phyloP scores from a whole-genome alignment of 305 asterid species.

The Fraxinus platypoda region DNA sequence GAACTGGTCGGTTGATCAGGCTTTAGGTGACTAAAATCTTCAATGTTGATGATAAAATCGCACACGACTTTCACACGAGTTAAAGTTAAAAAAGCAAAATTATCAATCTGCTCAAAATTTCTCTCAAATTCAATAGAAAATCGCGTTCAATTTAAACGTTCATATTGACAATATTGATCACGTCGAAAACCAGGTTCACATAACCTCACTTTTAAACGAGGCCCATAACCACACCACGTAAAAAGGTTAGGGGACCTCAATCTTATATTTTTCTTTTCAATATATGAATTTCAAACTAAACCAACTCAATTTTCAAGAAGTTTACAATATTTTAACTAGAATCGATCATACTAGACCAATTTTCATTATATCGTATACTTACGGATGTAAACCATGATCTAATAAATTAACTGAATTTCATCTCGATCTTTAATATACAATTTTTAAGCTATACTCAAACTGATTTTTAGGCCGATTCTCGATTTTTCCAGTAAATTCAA shows the following conservation, averaged over 20 bases:
- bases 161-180: neutral
- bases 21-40: neutral
- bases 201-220: neutral
- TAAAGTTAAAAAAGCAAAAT: neutral
- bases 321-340: neutral
- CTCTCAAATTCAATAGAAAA: neutral
- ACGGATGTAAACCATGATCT: neutral
- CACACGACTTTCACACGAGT: neutral
- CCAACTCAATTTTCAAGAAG: neutral
- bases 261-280: neutral
- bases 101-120: neutral
- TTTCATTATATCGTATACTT: neutral
- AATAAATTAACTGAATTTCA: neutral
- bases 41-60: neutral
- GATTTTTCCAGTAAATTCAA: neutral
- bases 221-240: neutral
- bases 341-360: neutral
- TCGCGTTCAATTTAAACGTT: neutral
- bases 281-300: neutral
- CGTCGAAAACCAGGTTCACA: neutral
- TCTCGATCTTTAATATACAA: neutral
- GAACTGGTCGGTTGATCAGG: neutral
- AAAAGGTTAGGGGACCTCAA: neutral
- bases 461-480: neutral
- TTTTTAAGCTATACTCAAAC: neutral